phyloP scores from a whole-genome alignment of 2,329 filamentous ascomycete species.

The Sordariomycetes sp. region DNA sequence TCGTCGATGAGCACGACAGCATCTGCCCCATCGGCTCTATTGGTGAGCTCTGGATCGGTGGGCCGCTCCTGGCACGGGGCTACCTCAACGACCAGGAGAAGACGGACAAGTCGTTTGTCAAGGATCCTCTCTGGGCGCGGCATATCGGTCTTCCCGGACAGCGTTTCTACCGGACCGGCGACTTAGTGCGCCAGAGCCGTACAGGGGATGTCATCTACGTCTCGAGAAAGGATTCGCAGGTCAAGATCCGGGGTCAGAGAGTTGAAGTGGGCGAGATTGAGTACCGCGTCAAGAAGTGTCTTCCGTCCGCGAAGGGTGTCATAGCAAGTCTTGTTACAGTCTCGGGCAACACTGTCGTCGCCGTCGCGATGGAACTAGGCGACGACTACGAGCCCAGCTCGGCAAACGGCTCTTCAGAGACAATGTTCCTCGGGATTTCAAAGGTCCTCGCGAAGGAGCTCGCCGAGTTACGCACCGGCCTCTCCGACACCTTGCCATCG shows the following conservation, averaged over 20 bases:
- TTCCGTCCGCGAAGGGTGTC: conserved; percentile 16
- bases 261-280: conserved; percentile 25
- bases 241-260: conserved; percentile 41
- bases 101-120: conserved; percentile 35
- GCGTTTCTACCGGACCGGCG: conserved; percentile 26
- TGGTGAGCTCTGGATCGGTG: conserved; percentile 10
- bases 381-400: not conserved
- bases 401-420: conserved; percentile 8
- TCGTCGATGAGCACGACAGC: conserved; percentile 6
- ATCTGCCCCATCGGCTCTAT: conserved; percentile 6
- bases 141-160: conserved; percentile 16
- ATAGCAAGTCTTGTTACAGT: conserved; percentile 15
- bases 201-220: conserved; percentile 13
- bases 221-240: conserved; percentile 28
- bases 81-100: conserved; percentile 5
- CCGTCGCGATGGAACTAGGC: conserved; percentile 24
- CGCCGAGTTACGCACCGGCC: not conserved
- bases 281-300: conserved; percentile 15
- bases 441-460: not conserved
- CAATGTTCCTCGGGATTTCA: not conserved
- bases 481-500: conserved; percentile 5
- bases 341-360: conserved; percentile 20
- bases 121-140: conserved; percentile 37
- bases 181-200: conserved; percentile 31
- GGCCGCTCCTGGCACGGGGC: conserved; percentile 7